Conservation (phyloP, 495 filamentous ascomycete species). For the Astrothelium subdiscretum region DNA sequence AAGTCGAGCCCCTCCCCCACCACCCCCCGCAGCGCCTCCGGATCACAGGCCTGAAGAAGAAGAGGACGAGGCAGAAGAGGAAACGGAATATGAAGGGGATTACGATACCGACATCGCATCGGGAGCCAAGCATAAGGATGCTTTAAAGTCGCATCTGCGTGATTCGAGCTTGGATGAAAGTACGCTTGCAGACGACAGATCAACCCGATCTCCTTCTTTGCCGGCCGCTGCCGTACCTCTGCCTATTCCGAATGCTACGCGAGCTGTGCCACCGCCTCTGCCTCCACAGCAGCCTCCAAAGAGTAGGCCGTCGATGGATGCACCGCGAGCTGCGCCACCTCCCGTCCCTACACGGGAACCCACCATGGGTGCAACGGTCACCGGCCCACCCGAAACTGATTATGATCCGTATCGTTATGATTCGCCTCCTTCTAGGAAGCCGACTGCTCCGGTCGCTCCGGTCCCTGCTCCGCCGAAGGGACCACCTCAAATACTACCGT, state of each 20-base stretch:
- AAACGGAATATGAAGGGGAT: constrained; percentile 94
- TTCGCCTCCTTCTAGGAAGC: neutral
- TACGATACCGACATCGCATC: constrained; percentile 97
- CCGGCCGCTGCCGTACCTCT: constrained; percentile 13
- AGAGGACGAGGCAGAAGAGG: constrained; percentile 52
- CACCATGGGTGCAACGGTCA: neutral
- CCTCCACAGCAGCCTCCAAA: constrained; percentile 17
- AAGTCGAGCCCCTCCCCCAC: constrained; percentile 73
- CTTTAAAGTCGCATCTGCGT: constrained; percentile 67
- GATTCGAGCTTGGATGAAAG: constrained; percentile 61
- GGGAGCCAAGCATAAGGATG: constrained; percentile 80
- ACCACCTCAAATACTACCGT: constrained; percentile 14
- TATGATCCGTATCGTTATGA: constrained; percentile 32
- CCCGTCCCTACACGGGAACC: constrained; percentile 13
- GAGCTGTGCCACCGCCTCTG: constrained; percentile 29
- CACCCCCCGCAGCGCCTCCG: constrained; percentile 46
- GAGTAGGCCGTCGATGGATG: constrained; percentile 25
- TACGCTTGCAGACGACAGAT: constrained; percentile 40
- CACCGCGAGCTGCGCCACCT: constrained; percentile 25
- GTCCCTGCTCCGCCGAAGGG: constrained; percentile 10
- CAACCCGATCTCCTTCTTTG: constrained; percentile 27
- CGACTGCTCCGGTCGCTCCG: constrained; percentile 14
- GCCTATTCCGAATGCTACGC: constrained; percentile 14
- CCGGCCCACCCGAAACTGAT: constrained; percentile 21
- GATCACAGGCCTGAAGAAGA: constrained; percentile 40